Base-by-base conservation (phyloP, 1,284 basidiomycete species). In the Volvariella volvacea region DNA sequence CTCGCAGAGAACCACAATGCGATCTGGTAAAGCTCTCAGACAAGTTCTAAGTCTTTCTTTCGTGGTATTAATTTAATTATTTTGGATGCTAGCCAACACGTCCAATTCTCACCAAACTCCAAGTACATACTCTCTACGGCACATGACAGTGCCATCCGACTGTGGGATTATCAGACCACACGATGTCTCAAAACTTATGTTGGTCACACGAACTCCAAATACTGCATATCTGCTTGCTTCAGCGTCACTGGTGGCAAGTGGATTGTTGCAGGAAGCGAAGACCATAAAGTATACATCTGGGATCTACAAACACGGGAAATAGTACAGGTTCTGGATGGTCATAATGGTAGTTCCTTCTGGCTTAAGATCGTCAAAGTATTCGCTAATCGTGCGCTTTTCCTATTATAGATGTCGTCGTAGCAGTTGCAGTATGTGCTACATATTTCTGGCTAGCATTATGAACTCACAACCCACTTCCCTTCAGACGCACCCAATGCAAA, bases 91-190 rank as follows among this genome's bases (percentile, higher is more conserved):
- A 88, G 90, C 48, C 87, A 91, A 60, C 84, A 88, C 51, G 88
- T 92, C 10, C 78, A 85, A 52, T 98, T 98, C 68, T 93, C 94
- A 0, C 96, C 95, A 0, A 94, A 93, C 53, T 91, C 89, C 3
- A 88, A 89, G 65, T 95, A 92, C 61, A 85, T 99, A 43, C 76
- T 98, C 39, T 89, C 91, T 1, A 88, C 92, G 0, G 88, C 93
- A 0, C 84, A 98, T 52, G 93, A 97, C 56, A 90, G 82, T 48
- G 82, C 88, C 0, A 88, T 98, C 50, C 80, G 95, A 0, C 71
- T 99, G 10, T 98, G 96, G 92, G 92, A 97, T 57, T 92, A 95
- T 57, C 89, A 94, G 54, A 89, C 87, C 0, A 86, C 87, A 1
- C 84, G 90, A 48, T 90, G 92, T 52, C 70, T 99, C 37, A 98